Percentiles rank a stretch among this genome's conserved stretches.
phyloP scores from a whole-genome alignment of 2,329 filamentous ascomycete species.

The Cladophialophora immunda region DNA sequence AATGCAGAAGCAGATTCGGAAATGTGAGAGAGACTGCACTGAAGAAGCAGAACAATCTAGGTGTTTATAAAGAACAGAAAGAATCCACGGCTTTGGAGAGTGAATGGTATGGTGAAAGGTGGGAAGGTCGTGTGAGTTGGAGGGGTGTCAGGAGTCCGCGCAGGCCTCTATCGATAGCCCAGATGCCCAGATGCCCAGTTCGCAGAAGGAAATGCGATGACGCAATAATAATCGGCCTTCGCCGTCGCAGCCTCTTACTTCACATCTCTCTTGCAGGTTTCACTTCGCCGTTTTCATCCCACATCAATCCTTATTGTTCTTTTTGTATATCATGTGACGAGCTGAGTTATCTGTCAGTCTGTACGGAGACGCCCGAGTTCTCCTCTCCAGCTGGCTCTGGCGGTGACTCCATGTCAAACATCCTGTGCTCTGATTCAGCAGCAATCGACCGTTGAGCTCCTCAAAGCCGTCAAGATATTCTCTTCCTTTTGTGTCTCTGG shows the following conservation, averaged over 20 bases:
- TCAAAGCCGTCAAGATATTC: background rate
- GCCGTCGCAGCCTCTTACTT: background rate
- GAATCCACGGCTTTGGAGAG: background rate
- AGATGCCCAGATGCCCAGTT: background rate
- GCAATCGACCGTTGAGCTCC: background rate
- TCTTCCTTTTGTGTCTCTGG: background rate
- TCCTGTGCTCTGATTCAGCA: background rate
- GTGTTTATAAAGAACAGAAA: background rate
- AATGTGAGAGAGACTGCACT: background rate
- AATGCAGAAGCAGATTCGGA: conserved; percentile 2
- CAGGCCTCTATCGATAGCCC: background rate
- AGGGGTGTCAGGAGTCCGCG: background rate
- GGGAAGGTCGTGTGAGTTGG: conserved; percentile 7
- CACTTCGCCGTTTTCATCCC: background rate
- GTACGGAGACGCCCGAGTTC: background rate
- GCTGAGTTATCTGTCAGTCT: background rate
- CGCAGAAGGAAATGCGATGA: conserved; percentile 7
- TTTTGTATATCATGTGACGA: background rate
- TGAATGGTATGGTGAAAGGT: background rate
- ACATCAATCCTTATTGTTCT: background rate
- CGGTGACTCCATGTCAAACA: background rate
- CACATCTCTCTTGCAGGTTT: background rate
- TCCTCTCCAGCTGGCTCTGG: background rate
- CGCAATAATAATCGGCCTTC: conserved; percentile 16
- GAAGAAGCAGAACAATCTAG: conserved; percentile 3